Evolutionary conservation across 2,329 filamentous ascomycete species (phyloP), one percentile per base, ranked within the genome.

Genomic region (Xylariaceae sp.): DNA sequence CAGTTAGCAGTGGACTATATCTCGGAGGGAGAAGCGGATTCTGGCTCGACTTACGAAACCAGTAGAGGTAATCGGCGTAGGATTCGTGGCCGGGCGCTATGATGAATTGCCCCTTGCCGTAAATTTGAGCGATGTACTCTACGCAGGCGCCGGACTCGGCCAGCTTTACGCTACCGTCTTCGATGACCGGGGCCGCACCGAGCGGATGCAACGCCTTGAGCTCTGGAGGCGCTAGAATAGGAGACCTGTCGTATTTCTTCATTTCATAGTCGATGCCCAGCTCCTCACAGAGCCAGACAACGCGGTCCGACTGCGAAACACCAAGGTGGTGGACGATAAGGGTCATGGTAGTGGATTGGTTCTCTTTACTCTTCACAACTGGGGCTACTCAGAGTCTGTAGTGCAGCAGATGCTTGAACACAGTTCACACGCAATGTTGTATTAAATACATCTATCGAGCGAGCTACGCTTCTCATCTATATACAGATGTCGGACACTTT

Each of bases 51-150:
- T 51, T 20, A 58, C 55, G 57, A 41, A 57, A 59, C 64, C 62
- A 66, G 41, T 63, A 64, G 7, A 59, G 47, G 40, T 53, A 59
- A 15, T 59, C 46, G n/a, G 57, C 45, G 21, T 59, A 59, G 30
- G 48, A 39, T 4, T 49, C 47, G 6, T 56, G 48, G 6, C 41
- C 44, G 2, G 57, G 57, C 15, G 45, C 15, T 4, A 57, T 33
- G 5, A 50, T 16, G 11, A 59, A 37, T 7, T 26, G 41, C 13
- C 57, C 57, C 13, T 52, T 45, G 27, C 57, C 57, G 7, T 57
- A 30, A 13, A 15, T 49, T 32, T 59, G 57, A 10, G 41, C 37
- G 13, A 59, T 57, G 46, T 59, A 59, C 33, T 59, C 57, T 13
- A 54, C 39, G 15, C 50, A 52, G 21, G 57, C 54, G 42, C 42